Percentiles rank a stretch among this genome's conserved stretches.
These are phyloP conservation scores for Ophiostoma triangulosporum DNA, from an alignment of 2,329 filamentous ascomycete genomes.

Conservation along the genomic window DNA sequence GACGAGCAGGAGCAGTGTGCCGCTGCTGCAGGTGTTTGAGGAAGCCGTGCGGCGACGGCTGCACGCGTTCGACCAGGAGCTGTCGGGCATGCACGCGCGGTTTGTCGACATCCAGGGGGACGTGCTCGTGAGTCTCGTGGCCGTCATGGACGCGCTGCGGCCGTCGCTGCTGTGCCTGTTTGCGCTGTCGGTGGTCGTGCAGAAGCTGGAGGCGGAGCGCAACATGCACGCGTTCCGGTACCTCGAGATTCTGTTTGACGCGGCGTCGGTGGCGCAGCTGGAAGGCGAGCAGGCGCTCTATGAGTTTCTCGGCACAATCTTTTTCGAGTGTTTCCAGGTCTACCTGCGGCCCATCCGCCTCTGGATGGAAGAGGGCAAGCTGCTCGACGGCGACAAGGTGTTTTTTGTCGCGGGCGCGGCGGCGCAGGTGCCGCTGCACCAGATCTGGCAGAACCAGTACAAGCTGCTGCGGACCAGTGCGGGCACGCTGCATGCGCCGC, in stretches of 20 bases:
- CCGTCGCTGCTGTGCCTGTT: slow-evolving; percentile 40
- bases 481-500: slow-evolving; percentile 53
- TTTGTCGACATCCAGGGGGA: slow-evolving; percentile 37
- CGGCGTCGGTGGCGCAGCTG: slow-evolving; percentile 55
- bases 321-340: slow-evolving; percentile 68
- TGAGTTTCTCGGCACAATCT: slow-evolving; percentile 50
- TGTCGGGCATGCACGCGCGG: slow-evolving; percentile 46
- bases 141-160: slow-evolving; percentile 44
- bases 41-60: slow-evolving; percentile 47
- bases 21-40: slow-evolving; percentile 59
- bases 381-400: slow-evolving; percentile 49
- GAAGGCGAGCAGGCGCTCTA: slow-evolving; percentile 50
- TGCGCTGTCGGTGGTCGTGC: slow-evolving; percentile 47
- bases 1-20: slow-evolving; percentile 25
- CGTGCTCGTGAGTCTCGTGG: slow-evolving; percentile 51
- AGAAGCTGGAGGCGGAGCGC: slow-evolving; percentile 36
- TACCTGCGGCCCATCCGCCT: slow-evolving; percentile 67
- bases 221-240: slow-evolving; percentile 51
- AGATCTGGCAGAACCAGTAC: slow-evolving; percentile 67
- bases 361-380: slow-evolving; percentile 74
- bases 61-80: slow-evolving; percentile 38
- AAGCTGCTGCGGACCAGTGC: slow-evolving; percentile 47
- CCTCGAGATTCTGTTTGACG: slow-evolving; percentile 64
- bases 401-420: slow-evolving; percentile 61
- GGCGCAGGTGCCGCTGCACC: slow-evolving; percentile 42